These are phyloP conservation scores for Aspergillus egyptiacus DNA, from an alignment of 495 filamentous ascomycete genomes.

Conservation along the genomic window DNA sequence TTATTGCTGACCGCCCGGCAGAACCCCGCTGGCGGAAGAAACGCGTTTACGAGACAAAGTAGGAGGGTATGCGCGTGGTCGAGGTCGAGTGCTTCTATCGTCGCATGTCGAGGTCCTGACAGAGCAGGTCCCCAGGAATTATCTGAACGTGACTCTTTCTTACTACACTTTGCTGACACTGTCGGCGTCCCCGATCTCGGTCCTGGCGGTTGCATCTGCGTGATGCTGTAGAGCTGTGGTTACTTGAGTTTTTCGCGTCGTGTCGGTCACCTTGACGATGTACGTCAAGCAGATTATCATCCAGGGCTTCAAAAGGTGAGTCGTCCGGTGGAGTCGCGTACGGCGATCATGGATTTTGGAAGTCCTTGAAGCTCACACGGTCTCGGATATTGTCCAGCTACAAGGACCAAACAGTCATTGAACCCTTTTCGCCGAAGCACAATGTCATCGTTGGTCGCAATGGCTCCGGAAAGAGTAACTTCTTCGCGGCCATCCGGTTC, in stretches of 20 bases:
- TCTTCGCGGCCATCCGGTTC: constrained; percentile 98
- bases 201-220: constrained; percentile 25
- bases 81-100: constrained; percentile 6
- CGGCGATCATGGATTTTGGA: too few species aligned
- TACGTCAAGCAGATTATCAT: constrained; percentile 99
- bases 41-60: constrained; percentile 12
- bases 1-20: constrained; percentile 33
- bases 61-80: constrained; percentile 12
- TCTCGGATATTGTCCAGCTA: constrained; percentile 54
- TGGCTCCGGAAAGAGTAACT: constrained; percentile 98
- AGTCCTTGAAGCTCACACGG: neutral
- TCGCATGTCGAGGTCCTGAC: constrained; percentile 13
- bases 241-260: constrained; percentile 27
- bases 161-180: neutral
- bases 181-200: constrained; percentile 6
- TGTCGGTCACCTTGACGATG: constrained; percentile 62
- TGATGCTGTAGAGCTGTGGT: constrained; percentile 32
- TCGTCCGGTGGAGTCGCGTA: constrained; percentile 5
- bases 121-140: neutral
- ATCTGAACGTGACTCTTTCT: neutral
- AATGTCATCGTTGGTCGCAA: constrained; percentile 99
- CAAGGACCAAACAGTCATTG: constrained; percentile 98
- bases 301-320: constrained; percentile 97
- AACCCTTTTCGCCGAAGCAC: constrained; percentile 94
- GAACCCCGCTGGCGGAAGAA: constrained; percentile 38